Evolutionary conservation across 106 monocot genomes (phyloP).

Genomic region (Dendrobium officinale): DNA sequence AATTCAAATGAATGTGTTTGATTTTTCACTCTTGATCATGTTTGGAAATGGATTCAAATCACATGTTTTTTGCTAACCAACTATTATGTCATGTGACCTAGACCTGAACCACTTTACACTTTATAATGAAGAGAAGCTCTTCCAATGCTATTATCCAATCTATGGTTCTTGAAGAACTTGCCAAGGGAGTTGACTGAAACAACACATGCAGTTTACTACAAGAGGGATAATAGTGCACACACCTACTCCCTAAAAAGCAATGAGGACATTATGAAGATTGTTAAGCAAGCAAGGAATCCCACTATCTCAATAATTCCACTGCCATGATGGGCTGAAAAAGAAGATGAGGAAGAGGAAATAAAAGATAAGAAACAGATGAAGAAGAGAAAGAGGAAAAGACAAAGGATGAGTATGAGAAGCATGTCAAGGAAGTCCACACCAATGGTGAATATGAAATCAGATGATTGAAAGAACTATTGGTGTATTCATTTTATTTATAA

Average conservation of each 20-base stretch:
- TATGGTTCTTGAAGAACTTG: constrained; percentile 63
- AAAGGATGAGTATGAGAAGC: constrained; percentile 20
- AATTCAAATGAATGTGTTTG: too few species aligned
- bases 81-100: constrained; percentile 78
- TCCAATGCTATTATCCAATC: constrained; percentile 79
- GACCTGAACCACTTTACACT: constrained; percentile 89
- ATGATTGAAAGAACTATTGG: constrained; percentile 7
- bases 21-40: constrained; percentile 17
- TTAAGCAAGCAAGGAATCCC: constrained; percentile 31
- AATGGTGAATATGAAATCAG: constrained; percentile 42
- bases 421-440: constrained; percentile 45
- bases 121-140: constrained; percentile 83
- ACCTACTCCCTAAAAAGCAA: constrained; percentile 41
- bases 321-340: constrained; percentile 38
- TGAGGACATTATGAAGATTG: constrained; percentile 59
- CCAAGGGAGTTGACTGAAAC: constrained; percentile 47
- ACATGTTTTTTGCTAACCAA: constrained; percentile 73
- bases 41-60: constrained; percentile 85
- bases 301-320: constrained; percentile 22
- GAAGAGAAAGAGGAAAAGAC: constrained; percentile 7
- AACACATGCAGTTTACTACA: constrained; percentile 39
- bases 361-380: constrained; percentile 8
- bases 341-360: constrained; percentile 25
- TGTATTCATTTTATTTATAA: neutral
- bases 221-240: constrained; percentile 25